Base-by-base conservation (phyloP, 345 rosid species). In the Isatis tinctoria region DNA sequence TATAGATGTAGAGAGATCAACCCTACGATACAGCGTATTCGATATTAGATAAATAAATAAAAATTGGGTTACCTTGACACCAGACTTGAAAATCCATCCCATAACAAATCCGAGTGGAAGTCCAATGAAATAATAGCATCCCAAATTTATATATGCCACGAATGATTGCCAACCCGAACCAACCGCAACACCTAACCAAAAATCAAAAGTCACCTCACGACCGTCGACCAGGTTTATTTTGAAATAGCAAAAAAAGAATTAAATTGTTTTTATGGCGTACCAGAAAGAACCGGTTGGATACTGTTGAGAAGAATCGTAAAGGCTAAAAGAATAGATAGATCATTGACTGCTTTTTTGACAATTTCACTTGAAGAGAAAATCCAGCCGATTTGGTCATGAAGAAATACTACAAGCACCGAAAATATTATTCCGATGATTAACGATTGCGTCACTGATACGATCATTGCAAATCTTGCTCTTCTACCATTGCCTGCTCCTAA, bases 261-360 rank as follows among this genome's bases (percentile, higher is more conserved):
- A 30, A 1, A 2, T 22, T 51, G 58, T 12, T 12, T 52, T 1
- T 8, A 2, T 27, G 8, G 18, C 40, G 16, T 82, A 90, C 96
- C 97, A 0, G 96, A 93, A 54, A 91, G 90, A 75, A 93, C 65
- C 9, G 97, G 97, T 56, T 91, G 97, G n/a, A 91, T 83, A 63
- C 97, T 93, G 49, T 91, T 93, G 85, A 93, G 92, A 69, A 91
- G 76, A 69, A 93, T 73, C 4, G 97, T 87, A 81, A 89, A 85
- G n/a, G 96, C 97, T 2, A 91, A 70, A 60, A 91, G 92, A 39
- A 87, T 9, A 0, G 96, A 86, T 54, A 93, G 88, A 8, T 73
- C 45, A 71, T 78, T 83, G 3, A 93, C 96, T 14, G 87, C 96
- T 13, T 75, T 9, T 5, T 85, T 76, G 6, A 93, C 86, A 2